These are phyloP conservation scores for Ambispora gerdemannii DNA, from an alignment of 192 early-diverging fungal genomes.

Conservation along the genomic window DNA sequence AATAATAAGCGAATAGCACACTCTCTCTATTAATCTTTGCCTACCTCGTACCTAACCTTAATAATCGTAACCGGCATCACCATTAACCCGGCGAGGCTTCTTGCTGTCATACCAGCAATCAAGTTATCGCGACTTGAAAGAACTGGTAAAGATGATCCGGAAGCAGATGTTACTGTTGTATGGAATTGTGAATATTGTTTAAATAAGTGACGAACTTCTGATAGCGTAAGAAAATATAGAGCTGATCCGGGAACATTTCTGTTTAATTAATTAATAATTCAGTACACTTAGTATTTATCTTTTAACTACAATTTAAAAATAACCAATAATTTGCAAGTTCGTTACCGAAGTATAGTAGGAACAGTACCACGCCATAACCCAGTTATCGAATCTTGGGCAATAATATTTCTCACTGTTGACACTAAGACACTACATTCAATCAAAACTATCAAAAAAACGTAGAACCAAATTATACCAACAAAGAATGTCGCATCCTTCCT, in stretches of 20 bases:
- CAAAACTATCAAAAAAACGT: not conserved
- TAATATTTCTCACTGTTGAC: conserved; percentile 57
- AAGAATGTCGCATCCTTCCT: not conserved
- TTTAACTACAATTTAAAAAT: too few species aligned
- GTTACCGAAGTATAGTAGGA: conserved; percentile 66
- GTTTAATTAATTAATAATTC: too few species aligned
- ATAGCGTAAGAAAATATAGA: conserved; percentile 67
- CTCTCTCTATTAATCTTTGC: not conserved
- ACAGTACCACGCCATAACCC: conserved; percentile 82
- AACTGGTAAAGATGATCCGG: conserved; percentile 36
- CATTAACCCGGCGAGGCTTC: conserved; percentile 74
- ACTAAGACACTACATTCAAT: conserved; percentile 45
- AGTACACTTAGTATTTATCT: too few species aligned
- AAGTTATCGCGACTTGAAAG: conserved; percentile 64
- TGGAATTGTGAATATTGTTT: conserved; percentile 39
- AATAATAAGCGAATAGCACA: not conserved
- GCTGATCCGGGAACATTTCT: conserved; percentile 70
- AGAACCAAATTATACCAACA: not conserved
- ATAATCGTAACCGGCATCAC: conserved; percentile 95
- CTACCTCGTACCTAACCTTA: conserved; percentile 86
- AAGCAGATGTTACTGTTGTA: not conserved
- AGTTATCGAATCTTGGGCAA: conserved; percentile 51
- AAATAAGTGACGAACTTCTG: conserved; percentile 58
- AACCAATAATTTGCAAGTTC: too few species aligned
- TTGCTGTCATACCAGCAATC: conserved; percentile 64